Evolutionary conservation across 139 green algal species (phyloP).

Genomic region (Micractinium sp.): DNA sequence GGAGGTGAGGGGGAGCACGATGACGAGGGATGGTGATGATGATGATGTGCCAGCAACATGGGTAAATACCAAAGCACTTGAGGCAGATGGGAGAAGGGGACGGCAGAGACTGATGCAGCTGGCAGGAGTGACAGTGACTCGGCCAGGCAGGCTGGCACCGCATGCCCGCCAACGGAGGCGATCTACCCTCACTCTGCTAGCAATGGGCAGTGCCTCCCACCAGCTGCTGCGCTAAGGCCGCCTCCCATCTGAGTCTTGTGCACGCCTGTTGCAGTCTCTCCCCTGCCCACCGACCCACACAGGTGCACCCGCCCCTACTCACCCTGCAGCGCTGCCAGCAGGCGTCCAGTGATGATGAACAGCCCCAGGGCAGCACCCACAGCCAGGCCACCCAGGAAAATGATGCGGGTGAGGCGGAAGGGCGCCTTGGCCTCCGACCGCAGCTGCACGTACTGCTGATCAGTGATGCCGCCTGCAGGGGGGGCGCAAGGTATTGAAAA

Average conservation of each 20-base stretch:
- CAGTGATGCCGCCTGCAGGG: slow-evolving; percentile 56
- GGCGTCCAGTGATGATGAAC: slow-evolving; percentile 74
- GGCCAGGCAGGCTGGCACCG: background rate
- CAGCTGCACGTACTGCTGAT: slow-evolving; percentile 64
- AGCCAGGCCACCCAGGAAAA: slow-evolving; percentile 78
- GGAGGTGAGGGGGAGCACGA: background rate
- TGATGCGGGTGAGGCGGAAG: slow-evolving; percentile 84
- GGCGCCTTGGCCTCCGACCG: slow-evolving; percentile 71
- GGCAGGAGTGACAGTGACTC: too few species aligned
- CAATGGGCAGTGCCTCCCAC: too few species aligned
- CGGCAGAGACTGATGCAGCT: too few species aligned
- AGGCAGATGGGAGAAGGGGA: too few species aligned
- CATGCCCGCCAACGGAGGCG: too few species aligned
- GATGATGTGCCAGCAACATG: too few species aligned
- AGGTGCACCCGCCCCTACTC: background rate
- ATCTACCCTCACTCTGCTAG: too few species aligned
- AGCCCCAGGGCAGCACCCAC: slow-evolving; percentile 79
- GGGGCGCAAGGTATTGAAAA: too few species aligned
- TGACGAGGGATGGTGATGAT: background rate
- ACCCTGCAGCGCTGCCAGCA: slow-evolving; percentile 71
- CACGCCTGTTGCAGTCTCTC: too few species aligned
- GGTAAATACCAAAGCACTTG: too few species aligned
- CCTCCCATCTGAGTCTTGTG: too few species aligned
- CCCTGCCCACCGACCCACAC: background rate
- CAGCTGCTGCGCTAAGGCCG: background rate